Conservation (phyloP, 768 basidiomycete genomes). For the Boletus speciosus region DNA sequence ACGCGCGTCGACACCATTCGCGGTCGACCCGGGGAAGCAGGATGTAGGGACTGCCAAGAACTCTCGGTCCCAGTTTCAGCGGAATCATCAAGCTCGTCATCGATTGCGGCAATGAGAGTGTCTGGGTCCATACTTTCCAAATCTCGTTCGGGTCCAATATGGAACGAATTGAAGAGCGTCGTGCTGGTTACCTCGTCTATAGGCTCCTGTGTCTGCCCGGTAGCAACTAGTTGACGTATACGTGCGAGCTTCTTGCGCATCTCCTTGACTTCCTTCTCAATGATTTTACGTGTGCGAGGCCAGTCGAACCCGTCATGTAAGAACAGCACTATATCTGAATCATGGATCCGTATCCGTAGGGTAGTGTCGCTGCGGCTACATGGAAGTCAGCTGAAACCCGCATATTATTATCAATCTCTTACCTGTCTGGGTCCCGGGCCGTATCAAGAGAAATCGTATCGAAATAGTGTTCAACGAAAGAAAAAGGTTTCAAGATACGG, state of each 20-base stretch:
- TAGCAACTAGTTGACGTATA: constrained; percentile 89
- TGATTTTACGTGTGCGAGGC: constrained; percentile 75
- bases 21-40: constrained; percentile 42
- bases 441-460: constrained; percentile 58
- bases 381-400: constrained; percentile 3
- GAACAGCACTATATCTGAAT: constrained; percentile 63
- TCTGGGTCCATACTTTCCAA: constrained; percentile 70
- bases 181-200: constrained; percentile 67
- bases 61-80: constrained; percentile 72
- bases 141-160: constrained; percentile 85
- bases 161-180: constrained; percentile 89
- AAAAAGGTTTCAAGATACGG: constrained; percentile 66
- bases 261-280: constrained; percentile 84
- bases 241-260: constrained; percentile 83
- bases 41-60: constrained; percentile 87
- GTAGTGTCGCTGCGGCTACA: constrained; percentile 45
- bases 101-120: constrained; percentile 85
- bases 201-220: constrained; percentile 82
- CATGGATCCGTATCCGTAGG: constrained; percentile 52
- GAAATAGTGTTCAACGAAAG: constrained; percentile 71
- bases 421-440: constrained; percentile 46
- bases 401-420: constrained; percentile 18
- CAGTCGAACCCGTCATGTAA: constrained; percentile 97
- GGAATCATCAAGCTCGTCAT: constrained; percentile 81
- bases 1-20: constrained; percentile 37